A percentile compares a stretch with the other conserved stretches of the same genome.
Conservation (phyloP, 345 rosid species). For the Corymbia maculata region DNA sequence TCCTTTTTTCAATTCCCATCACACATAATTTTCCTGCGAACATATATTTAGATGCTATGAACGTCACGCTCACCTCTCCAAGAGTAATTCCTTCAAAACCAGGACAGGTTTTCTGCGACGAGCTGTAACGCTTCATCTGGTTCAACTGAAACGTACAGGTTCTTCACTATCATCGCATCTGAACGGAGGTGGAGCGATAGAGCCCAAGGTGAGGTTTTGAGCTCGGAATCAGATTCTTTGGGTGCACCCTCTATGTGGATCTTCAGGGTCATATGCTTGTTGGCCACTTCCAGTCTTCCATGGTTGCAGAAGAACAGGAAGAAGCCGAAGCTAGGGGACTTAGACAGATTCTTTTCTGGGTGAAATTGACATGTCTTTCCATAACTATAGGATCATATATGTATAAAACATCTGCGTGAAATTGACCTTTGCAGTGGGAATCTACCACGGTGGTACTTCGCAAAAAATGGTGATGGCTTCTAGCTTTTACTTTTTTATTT, state of each 20-base stretch:
- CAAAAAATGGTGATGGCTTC: no score
- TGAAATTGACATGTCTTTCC: neutral
- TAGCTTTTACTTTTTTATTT: neutral
- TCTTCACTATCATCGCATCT: slow-evolving; percentile 18
- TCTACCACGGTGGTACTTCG: neutral
- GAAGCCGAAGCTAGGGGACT: neutral
- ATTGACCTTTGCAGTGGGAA: neutral
- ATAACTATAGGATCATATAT: neutral
- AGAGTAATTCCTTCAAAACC: slow-evolving; percentile 14
- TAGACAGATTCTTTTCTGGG: neutral
- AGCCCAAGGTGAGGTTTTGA: slow-evolving; percentile 3
- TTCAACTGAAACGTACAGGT: slow-evolving; percentile 33
- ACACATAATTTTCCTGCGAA: neutral
- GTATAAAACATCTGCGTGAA: neutral
- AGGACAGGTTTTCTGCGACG: slow-evolving; percentile 6
- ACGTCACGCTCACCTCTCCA: slow-evolving; percentile 10
- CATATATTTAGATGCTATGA: neutral
- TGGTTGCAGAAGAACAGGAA: neutral
- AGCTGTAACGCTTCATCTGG: slow-evolving; percentile 29
- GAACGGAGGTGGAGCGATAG: slow-evolving; percentile 15
- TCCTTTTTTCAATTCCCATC: neutral
- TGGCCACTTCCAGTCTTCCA: slow-evolving; percentile 3
- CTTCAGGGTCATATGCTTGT: slow-evolving; percentile 13
- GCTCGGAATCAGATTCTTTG: slow-evolving; percentile 24
- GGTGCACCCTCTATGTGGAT: slow-evolving; percentile 22